phyloP scores from a whole-genome alignment of 352 stramenopile species.

The Globisporangium splendens region DNA sequence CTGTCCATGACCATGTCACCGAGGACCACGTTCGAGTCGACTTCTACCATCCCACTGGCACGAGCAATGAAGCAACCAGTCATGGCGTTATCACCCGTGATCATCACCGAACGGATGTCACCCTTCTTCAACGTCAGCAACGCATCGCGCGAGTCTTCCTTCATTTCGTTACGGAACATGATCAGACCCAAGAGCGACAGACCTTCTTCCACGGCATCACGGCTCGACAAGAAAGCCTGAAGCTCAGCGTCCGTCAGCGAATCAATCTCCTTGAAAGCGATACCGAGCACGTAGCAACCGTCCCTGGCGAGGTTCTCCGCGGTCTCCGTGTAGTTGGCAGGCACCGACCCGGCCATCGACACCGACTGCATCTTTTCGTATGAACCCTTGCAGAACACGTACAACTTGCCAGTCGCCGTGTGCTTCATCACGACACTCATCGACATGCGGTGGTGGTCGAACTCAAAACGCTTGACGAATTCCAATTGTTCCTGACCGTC shows the following conservation, averaged over 20 bases:
- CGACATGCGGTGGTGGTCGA: constrained; percentile 90
- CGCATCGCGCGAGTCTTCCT: constrained; percentile 75
- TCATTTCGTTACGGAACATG: constrained; percentile 89
- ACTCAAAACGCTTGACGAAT: constrained; percentile 90
- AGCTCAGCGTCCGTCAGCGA: constrained; percentile 29
- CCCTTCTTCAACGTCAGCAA: constrained; percentile 78
- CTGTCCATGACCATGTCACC: constrained; percentile 53
- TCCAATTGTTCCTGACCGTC: constrained; percentile 46
- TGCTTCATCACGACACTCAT: constrained; percentile 88
- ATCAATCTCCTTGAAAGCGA: constrained; percentile 64
- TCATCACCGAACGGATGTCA: constrained; percentile 79
- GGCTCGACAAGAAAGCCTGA: constrained; percentile 41
- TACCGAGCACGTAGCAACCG: constrained; percentile 87
- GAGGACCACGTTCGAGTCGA: constrained; percentile 44
- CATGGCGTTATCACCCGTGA: constrained; percentile 87
- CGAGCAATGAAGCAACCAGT: constrained; percentile 74
- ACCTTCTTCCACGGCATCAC: constrained; percentile 73
- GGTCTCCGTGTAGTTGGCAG: constrained; percentile 61
- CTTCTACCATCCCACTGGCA: constrained; percentile 57
- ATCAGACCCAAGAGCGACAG: constrained; percentile 80
- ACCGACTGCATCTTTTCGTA: constrained; percentile 82
- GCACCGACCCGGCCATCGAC: constrained; percentile 43
- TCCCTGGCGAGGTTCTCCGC: constrained; percentile 63
- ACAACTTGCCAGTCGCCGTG: constrained; percentile 40
- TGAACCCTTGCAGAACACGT: constrained; percentile 89